Evolutionary conservation across 495 filamentous ascomycete species (phyloP).

Genomic region (Viridothelium virens): DNA sequence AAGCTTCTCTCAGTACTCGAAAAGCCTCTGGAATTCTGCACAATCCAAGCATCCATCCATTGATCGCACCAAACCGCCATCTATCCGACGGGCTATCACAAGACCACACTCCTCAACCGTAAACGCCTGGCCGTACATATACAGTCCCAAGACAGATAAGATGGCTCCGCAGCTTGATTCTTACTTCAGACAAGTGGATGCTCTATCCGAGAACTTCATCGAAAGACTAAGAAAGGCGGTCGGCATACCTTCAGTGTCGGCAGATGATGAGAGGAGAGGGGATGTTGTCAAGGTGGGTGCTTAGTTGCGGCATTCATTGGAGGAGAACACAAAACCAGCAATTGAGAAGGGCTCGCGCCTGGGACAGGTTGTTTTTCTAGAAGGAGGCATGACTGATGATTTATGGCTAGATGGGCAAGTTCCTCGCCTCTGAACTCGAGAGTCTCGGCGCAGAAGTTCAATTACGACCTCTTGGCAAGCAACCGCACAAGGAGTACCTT

Average conservation of each 20-base stretch:
- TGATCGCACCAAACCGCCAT: background rate
- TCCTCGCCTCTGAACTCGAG: slow-evolving; percentile 72
- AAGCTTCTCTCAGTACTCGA: background rate
- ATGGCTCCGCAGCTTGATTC: slow-evolving; percentile 38
- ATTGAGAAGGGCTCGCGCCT: background rate
- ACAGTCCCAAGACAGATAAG: slow-evolving; percentile 25
- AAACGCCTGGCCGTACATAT: slow-evolving; percentile 33
- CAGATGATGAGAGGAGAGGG: slow-evolving; percentile 74
- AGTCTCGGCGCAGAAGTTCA: slow-evolving; percentile 79
- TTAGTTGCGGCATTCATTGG: background rate
- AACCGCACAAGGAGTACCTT: slow-evolving; percentile 81
- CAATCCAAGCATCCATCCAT: background rate
- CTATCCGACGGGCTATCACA: background rate
- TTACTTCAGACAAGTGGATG: slow-evolving; percentile 56
- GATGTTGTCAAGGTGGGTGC: slow-evolving; percentile 67
- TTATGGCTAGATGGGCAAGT: slow-evolving; percentile 71
- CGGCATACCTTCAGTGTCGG: slow-evolving; percentile 90
- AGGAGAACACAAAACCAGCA: background rate
- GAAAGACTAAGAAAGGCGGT: slow-evolving; percentile 86
- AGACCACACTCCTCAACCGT: slow-evolving; percentile 4
- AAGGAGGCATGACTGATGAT: slow-evolving; percentile 1
- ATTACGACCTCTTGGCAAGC: slow-evolving; percentile 74
- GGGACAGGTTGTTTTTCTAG: too few species aligned
- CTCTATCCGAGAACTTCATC: slow-evolving; percentile 73
- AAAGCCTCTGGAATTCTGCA: background rate